phyloP scores from a whole-genome alignment of 441 rosid genomes.

The Euphorbia corollata region DNA sequence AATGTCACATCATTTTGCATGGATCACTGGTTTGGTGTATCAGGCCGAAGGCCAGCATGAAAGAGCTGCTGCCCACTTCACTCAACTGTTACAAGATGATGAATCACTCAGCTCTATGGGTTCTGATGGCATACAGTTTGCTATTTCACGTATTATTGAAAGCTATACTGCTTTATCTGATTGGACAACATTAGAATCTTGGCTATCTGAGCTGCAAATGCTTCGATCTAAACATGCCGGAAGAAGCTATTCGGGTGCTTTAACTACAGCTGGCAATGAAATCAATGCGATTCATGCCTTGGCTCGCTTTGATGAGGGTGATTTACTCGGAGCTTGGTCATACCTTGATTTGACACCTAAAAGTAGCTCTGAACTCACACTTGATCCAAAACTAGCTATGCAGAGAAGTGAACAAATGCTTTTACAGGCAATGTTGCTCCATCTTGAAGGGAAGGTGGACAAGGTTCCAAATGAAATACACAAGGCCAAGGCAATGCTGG shows the following conservation, averaged over 20 bases:
- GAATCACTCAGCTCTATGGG: conserved; percentile 77
- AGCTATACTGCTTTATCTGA: conserved; percentile 83
- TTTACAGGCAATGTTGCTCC: conserved; percentile 84
- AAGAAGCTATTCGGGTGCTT: conserved; percentile 88
- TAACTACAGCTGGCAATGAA: conserved; percentile 94
- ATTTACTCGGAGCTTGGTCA: conserved; percentile 82
- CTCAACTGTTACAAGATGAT: conserved; percentile 75
- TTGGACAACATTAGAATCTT: conserved; percentile 83
- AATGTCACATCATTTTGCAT: conserved; percentile 39
- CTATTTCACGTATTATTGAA: conserved; percentile 81
- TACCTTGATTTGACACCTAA: conserved; percentile 92
- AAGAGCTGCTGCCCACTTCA: conserved; percentile 76
- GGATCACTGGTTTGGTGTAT: conserved; percentile 84
- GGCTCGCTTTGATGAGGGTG: conserved; percentile 88
- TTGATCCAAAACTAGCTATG: conserved; percentile 86
- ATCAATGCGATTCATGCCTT: conserved; percentile 86
- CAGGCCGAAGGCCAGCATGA: conserved; percentile 90
- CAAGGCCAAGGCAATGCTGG: conserved; percentile 82
- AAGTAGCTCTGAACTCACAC: conserved; percentile 82
- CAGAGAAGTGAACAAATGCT: conserved; percentile 99
- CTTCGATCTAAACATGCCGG: conserved; percentile 96
- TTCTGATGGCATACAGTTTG: conserved; percentile 84
- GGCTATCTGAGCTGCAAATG: conserved; percentile 80
- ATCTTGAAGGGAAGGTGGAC: conserved; percentile 61
- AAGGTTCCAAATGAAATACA: conserved; percentile 59